These are phyloP conservation scores for Pichia heedii DNA, from an alignment of 805 yeast genomes.

Conservation along the genomic window DNA sequence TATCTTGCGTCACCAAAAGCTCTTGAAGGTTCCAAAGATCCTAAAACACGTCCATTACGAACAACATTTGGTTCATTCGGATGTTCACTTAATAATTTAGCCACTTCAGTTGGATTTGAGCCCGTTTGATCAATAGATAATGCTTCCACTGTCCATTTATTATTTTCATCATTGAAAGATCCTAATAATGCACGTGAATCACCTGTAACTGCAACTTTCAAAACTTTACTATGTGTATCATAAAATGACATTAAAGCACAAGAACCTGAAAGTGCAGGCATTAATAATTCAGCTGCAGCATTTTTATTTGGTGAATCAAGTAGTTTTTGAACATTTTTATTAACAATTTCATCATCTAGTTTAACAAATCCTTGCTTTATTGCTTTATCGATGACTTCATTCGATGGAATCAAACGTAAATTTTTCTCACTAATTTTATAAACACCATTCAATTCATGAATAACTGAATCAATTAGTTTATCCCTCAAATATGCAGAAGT, in stretches of 20 bases:
- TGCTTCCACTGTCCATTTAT: slow-evolving; percentile 77
- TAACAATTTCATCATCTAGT: slow-evolving; percentile 80
- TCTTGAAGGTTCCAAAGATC: slow-evolving; percentile 88
- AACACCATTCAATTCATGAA: slow-evolving; percentile 61
- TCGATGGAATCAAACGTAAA: slow-evolving; percentile 53
- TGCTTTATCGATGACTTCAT: slow-evolving; percentile 68
- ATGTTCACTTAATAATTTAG: slow-evolving; percentile 75
- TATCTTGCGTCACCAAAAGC: slow-evolving; percentile 97
- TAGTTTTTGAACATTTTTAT: slow-evolving; percentile 60
- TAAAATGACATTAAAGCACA: slow-evolving; percentile 85
- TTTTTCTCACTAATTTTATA: slow-evolving; percentile 46
- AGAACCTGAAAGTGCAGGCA: slow-evolving; percentile 94
- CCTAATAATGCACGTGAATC: slow-evolving; percentile 92
- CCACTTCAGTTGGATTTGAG: slow-evolving; percentile 78
- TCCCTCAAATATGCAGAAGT: slow-evolving; percentile 83
- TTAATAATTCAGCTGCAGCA: slow-evolving; percentile 59
- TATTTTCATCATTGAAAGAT: slow-evolving; percentile 48
- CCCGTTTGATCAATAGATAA: slow-evolving; percentile 92
- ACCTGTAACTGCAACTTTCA: slow-evolving; percentile 92
- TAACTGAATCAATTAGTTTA: slow-evolving; percentile 66
- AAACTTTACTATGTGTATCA: slow-evolving; percentile 60
- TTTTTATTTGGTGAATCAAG: slow-evolving; percentile 61
- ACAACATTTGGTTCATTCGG: slow-evolving; percentile 84
- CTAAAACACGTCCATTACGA: slow-evolving; percentile 82
- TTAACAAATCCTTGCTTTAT: slow-evolving; percentile 71